Evolutionary conservation across 2,329 filamentous ascomycete species (phyloP), one percentile per base, ranked within the genome.

Genomic region (Talaromyces sp.): DNA sequence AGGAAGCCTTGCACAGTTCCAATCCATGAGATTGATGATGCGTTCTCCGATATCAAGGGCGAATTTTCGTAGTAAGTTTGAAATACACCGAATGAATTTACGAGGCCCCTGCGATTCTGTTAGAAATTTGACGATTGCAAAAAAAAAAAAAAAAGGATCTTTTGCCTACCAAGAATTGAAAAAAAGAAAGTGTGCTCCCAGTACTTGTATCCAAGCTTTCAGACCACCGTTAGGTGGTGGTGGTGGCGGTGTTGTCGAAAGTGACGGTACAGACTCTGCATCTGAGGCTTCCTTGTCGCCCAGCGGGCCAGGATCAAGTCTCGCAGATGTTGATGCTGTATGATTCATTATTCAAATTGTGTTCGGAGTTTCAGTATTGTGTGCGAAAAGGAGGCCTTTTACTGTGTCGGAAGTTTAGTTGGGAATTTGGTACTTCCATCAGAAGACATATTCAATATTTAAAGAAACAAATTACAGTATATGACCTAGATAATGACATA

Each of bases 81-180:
- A 63, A 82, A 84, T 11, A 80, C 77, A 10, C 83, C 82, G 69
- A 81, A 84, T 1, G 76, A 79, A 39, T 81, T 80, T 41, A 83
- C 71, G 2, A 82, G 70, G 1, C 81, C 81, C 62, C 62, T 64
- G 33, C 19, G 11, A 58, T 58, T n/a, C 22, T 22, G n/a, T 43
- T 14, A 16, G 16, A 67, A 67, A 14, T 43, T 16, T 43, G 41
- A 9, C 7, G 41, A 43, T 19, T 9, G 41, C 41, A 10, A 8
- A 19, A 54, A 22, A 22, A 22, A 22, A n/a, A 22, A 22, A 22
- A 22, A 22, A 22, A 22, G 22, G 24, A n/a, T 9, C 9, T 13
- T 52, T 52, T 24, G 37, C 72, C 70, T 77, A 80, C 66, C 68
- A 70, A 41, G 70, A 68, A 43, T 72, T 72, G 64, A 71, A 70